These are phyloP conservation scores for Diplotaxis tenuifolia DNA, from an alignment of 345 rosid genomes.

Conservation along the genomic window DNA sequence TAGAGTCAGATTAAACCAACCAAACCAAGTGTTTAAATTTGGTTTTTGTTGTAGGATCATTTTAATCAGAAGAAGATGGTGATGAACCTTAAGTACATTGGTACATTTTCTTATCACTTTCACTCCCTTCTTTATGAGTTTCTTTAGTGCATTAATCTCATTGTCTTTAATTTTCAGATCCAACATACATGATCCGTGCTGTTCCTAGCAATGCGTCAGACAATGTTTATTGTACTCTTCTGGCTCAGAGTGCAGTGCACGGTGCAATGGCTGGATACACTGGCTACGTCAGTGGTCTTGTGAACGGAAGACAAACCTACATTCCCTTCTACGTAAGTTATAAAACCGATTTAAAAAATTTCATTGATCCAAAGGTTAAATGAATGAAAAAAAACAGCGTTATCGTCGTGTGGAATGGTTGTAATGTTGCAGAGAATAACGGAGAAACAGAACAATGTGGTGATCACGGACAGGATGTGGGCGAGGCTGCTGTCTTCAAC, in stretches of 20 bases:
- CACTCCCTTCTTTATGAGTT: neutral
- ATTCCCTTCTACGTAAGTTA: conserved; percentile 74
- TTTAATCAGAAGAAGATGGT: conserved; percentile 54
- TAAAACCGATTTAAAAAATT: neutral
- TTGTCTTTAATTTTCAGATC: conserved; percentile 48
- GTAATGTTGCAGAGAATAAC: conserved; percentile 49
- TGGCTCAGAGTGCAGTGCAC: conserved; percentile 80
- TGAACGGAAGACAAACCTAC: conserved; percentile 78
- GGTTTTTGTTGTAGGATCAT: conserved; percentile 44
- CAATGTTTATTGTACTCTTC: conserved; percentile 85
- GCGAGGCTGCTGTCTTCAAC: conserved; percentile 74
- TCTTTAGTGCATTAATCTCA: neutral
- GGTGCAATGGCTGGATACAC: conserved; percentile 97
- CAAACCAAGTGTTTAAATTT: neutral
- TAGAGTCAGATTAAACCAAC: neutral
- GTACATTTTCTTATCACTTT: conserved; percentile 29
- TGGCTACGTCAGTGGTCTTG: conserved; percentile 73
- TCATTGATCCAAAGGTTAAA: too few species aligned
- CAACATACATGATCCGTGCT: conserved; percentile 87
- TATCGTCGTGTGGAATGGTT: neutral
- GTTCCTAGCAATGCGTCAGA: conserved; percentile 83
- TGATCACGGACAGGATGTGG: conserved; percentile 83
- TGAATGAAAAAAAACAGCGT: neutral
- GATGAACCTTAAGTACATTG: conserved; percentile 81
- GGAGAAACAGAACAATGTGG: conserved; percentile 62